These are phyloP conservation scores for Insectozyma bohioensis DNA, from an alignment of 1,139 yeast genomes.

Conservation along the genomic window DNA sequence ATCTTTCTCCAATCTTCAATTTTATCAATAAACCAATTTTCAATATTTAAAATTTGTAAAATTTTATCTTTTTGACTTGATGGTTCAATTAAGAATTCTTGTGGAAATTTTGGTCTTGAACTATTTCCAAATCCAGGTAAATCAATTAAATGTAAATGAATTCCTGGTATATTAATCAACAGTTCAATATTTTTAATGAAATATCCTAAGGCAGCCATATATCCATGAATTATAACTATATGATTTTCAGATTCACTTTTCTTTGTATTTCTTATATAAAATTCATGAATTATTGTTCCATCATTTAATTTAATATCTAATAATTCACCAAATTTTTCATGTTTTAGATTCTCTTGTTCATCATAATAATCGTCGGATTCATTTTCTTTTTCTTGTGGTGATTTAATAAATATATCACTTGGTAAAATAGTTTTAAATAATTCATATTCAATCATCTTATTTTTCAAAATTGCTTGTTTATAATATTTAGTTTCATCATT, in stretches of 20 bases:
- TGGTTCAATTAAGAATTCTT: conserved; percentile 26
- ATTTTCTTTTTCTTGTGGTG: conserved; percentile 16
- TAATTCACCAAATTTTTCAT: conserved; percentile 19
- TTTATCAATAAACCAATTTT: conserved; percentile 45
- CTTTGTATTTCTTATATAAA: conserved; percentile 29
- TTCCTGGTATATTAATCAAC: conserved; percentile 32
- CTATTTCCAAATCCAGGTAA: conserved; percentile 50
- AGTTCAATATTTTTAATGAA: conserved; percentile 40
- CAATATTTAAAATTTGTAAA: conserved; percentile 33
- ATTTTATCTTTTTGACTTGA: conserved; percentile 24
- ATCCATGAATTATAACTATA: conserved; percentile 43
- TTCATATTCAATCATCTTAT: conserved; percentile 34
- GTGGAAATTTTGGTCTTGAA: conserved; percentile 41
- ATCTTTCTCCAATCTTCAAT: conserved; percentile 38
- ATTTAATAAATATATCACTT: conserved; percentile 26
- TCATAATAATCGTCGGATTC: conserved; percentile 9
- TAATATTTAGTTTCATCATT: conserved; percentile 14
- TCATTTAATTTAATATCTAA: conserved; percentile 33
- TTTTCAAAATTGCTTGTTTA: conserved; percentile 26
- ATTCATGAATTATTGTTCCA: conserved; percentile 37
- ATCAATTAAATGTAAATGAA: conserved; percentile 37
- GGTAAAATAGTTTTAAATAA: conserved; percentile 36
- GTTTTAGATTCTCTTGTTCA: conserved; percentile 5
- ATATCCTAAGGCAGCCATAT: conserved; percentile 49
- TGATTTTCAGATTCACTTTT: conserved; percentile 20